Conservation (phyloP, 2,329 filamentous ascomycete genomes). For the Spiromastix sp. region DNA sequence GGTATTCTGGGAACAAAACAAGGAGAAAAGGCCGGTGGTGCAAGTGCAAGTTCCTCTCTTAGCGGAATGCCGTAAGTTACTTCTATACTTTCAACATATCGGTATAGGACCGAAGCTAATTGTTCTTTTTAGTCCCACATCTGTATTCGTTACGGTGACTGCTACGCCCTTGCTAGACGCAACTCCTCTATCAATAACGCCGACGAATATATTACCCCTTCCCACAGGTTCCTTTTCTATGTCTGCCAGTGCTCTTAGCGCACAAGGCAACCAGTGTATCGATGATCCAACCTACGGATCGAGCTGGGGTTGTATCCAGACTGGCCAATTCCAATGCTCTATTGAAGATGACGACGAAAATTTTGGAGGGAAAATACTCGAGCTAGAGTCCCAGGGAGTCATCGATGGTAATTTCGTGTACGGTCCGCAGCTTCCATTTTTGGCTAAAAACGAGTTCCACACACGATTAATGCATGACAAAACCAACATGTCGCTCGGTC, state of each 20-base stretch:
- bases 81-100: background rate
- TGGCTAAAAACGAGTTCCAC: conserved; percentile 32
- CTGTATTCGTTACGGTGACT: conserved; percentile 38
- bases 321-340: conserved; percentile 14
- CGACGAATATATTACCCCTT: conserved; percentile 33
- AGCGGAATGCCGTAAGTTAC: conserved; percentile 9
- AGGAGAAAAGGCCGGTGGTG: conserved; percentile 14
- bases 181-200: conserved; percentile 37
- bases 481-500: conserved; percentile 45
- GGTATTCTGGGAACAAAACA: conserved; percentile 39
- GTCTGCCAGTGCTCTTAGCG: conserved; percentile 36
- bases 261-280: conserved; percentile 41
- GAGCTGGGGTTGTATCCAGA: conserved; percentile 43
- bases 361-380: conserved; percentile 7
- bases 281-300: conserved; percentile 32
- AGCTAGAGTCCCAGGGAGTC: background rate
- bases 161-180: conserved; percentile 41
- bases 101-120: conserved; percentile 15
- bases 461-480: conserved; percentile 49
- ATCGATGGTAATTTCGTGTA: conserved; percentile 40
- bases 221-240: conserved; percentile 42
- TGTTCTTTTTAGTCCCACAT: conserved; percentile 12
- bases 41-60: conserved; percentile 6
- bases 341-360: conserved; percentile 19
- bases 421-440: conserved; percentile 50